phyloP scores from a whole-genome alignment of 1,284 basidiomycete genomes.

The Ceratobasidium sp. region DNA sequence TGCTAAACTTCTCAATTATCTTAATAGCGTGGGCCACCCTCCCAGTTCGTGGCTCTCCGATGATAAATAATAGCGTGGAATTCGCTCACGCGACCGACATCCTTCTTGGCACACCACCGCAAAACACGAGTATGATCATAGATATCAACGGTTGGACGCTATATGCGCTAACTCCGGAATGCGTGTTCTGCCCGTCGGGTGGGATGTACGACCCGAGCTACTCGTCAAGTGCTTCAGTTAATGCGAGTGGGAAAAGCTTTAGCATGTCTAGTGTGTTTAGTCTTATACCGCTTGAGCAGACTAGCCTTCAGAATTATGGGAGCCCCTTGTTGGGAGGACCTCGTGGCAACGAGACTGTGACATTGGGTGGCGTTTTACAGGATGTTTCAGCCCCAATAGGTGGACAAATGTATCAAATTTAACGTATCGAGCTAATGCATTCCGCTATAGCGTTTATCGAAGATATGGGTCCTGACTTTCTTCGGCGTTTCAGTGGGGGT shows the following conservation, averaged over 20 bases:
- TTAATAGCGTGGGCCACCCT: constrained; percentile 18
- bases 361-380: constrained; percentile 31
- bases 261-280: not conserved
- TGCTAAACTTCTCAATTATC: too few species aligned
- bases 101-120: constrained; percentile 27
- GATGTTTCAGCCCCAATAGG: constrained; percentile 9
- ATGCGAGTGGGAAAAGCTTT: not conserved
- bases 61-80: not conserved
- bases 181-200: constrained; percentile 29
- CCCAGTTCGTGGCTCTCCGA: constrained; percentile 9
- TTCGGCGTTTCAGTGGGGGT: constrained; percentile 19
- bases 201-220: constrained; percentile 28
- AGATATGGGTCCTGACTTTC: constrained; percentile 14
- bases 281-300: not conserved
- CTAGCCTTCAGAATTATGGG: constrained; percentile 6
- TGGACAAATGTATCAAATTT: not conserved
- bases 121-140: constrained; percentile 26
- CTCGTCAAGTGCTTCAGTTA: constrained; percentile 1
- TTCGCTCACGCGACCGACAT: constrained; percentile 8
- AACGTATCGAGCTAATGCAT: not conserved
- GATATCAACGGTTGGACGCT: not conserved
- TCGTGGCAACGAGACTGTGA: constrained; percentile 33
- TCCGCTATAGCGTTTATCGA: not conserved
- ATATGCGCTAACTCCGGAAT: constrained; percentile 34
- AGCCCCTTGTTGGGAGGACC: constrained; percentile 6